A percentile compares a stretch with the other conserved stretches of the same genome.
phyloP scores from a whole-genome alignment of 1,284 basidiomycete genomes.

The Sphagnurus paluster region DNA sequence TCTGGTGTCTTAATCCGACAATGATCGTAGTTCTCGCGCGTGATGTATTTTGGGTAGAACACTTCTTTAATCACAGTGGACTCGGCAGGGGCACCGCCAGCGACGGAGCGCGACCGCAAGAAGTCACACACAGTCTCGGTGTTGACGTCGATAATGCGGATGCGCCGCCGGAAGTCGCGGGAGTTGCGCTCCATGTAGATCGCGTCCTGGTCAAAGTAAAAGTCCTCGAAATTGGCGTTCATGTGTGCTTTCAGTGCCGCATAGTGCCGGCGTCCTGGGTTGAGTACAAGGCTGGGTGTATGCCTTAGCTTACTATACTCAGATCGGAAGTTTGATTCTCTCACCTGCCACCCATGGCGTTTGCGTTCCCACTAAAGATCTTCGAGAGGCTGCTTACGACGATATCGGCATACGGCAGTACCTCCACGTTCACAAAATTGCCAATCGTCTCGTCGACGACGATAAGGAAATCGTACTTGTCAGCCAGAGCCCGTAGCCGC shows the following conservation, averaged over 20 bases:
- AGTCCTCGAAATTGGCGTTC: conserved; percentile 76
- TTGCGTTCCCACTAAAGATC: conserved; percentile 93
- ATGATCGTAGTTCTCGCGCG: conserved; percentile 70
- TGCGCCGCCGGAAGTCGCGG: conserved; percentile 83
- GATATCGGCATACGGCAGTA: conserved; percentile 87
- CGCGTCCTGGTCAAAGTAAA: conserved; percentile 90
- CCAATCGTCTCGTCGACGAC: conserved; percentile 97
- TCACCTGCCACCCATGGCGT: conserved; percentile 97
- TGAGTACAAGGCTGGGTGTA: conserved; percentile 75
- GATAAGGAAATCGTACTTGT: conserved; percentile 87
- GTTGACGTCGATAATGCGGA: conserved; percentile 81
- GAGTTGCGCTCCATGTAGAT: conserved; percentile 98
- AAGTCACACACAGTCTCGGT: conserved; percentile 82
- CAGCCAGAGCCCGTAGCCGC: conserved; percentile 80
- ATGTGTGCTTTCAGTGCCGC: conserved; percentile 61
- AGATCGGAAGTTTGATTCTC: conserved; percentile 22
- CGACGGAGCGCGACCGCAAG: conserved; percentile 62
- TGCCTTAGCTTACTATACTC: not conserved
- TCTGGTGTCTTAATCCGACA: conserved; percentile 50
- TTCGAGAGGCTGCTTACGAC: conserved; percentile 95
- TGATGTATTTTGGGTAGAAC: conserved; percentile 88
- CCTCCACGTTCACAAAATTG: conserved; percentile 95
- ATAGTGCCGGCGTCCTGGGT: conserved; percentile 78
- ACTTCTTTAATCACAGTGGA: conserved; percentile 75
- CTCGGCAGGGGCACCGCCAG: conserved; percentile 30